Conservation (phyloP, 2,329 filamentous ascomycete species). For the Zasmidium citrigriseum region DNA sequence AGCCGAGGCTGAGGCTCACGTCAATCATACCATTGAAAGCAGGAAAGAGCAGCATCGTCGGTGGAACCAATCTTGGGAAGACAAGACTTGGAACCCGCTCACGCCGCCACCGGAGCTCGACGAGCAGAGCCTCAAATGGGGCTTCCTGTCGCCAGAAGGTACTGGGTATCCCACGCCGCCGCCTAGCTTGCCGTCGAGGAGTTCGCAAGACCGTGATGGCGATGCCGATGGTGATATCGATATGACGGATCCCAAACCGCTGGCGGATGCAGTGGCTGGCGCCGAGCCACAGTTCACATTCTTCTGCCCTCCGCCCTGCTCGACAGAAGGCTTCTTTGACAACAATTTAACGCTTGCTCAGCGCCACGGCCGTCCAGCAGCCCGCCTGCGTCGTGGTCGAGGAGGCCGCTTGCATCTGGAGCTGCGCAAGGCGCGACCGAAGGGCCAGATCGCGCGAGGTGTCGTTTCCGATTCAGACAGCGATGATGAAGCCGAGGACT, state of each 20-base stretch:
- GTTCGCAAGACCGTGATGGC: slow-evolving; percentile 38
- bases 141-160: slow-evolving; percentile 28
- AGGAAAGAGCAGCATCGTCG: slow-evolving; percentile 85
- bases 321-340: slow-evolving; percentile 10
- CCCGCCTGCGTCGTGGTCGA: slow-evolving; percentile 80
- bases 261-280: slow-evolving; percentile 16
- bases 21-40: slow-evolving; percentile 78
- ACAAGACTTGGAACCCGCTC: slow-evolving; percentile 82
- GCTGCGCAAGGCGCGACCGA: slow-evolving; percentile 39
- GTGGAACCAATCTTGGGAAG: slow-evolving; percentile 89
- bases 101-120: slow-evolving; percentile 68
- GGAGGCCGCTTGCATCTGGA: slow-evolving; percentile 87
- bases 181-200: slow-evolving; percentile 46
- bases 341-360: slow-evolving; percentile 19
- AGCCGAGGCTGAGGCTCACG: slow-evolving; percentile 77
- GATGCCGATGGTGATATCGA: slow-evolving; percentile 40
- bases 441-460: slow-evolving; percentile 28
- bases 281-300: slow-evolving; percentile 29
- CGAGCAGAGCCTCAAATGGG: slow-evolving; percentile 31
- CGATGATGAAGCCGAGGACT: slow-evolving; percentile 63
- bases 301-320: slow-evolving; percentile 18
- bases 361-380: slow-evolving; percentile 56
- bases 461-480: slow-evolving; percentile 77
- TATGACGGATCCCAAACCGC: slow-evolving; percentile 27
- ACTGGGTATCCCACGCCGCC: slow-evolving; percentile 48